Percentiles rank a stretch among this genome's conserved stretches.
Conservation (phyloP, 768 basidiomycete genomes). For the Filobasidium wieringae region DNA sequence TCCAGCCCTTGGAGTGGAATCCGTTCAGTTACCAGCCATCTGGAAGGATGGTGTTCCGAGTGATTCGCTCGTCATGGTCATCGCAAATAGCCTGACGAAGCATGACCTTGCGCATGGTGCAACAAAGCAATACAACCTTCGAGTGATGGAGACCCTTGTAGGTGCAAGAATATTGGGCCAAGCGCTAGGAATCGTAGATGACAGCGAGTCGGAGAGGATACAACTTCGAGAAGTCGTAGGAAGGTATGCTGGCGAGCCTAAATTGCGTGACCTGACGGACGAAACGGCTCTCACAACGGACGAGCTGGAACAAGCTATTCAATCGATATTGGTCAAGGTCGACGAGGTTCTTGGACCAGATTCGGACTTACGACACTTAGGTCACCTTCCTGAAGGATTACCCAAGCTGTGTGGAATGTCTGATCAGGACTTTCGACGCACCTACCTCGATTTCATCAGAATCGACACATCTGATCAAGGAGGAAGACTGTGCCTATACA, state of each 20-base stretch:
- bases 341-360: neutral
- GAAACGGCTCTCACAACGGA: neutral
- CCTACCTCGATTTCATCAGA: conserved; percentile 66
- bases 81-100: conserved; percentile 71
- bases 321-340: conserved; percentile 2
- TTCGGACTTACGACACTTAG: conserved; percentile 44
- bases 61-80: conserved; percentile 50
- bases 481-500: conserved; percentile 68
- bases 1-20: neutral
- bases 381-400: conserved; percentile 64
- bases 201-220: conserved; percentile 7
- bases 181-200: conserved; percentile 40
- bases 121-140: conserved; percentile 70
- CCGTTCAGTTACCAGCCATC: neutral
- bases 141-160: conserved; percentile 79
- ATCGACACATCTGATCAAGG: conserved; percentile 50
- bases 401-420: conserved; percentile 51
- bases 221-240: conserved; percentile 22
- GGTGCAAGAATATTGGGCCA: conserved; percentile 63
- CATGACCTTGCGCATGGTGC: conserved; percentile 69
- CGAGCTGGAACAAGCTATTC: neutral
- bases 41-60: neutral
- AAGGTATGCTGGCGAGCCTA: conserved; percentile 7
- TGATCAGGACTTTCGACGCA: conserved; percentile 48
- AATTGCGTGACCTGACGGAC: neutral